These are phyloP conservation scores for Allium cepa DNA, from an alignment of 106 monocot genomes.

Conservation along the genomic window DNA sequence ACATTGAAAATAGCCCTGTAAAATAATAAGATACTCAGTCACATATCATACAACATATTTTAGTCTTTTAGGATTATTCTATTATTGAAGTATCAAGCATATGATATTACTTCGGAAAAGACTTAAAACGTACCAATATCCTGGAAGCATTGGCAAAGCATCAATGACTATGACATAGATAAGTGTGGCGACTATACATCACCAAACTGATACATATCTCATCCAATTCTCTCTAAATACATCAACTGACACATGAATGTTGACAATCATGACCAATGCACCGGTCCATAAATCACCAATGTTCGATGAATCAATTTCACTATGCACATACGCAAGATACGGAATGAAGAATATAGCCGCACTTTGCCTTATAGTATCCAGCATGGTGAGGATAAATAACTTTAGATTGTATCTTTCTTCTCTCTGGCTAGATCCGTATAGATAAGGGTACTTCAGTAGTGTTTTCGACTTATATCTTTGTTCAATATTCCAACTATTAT, in stretches of 20 bases:
- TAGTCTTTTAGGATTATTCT: too few relatives aligned
- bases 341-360: constrained; percentile 59
- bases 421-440: constrained; percentile 82
- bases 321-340: constrained; percentile 52
- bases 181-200: constrained; percentile 43
- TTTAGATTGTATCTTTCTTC: constrained; percentile 82
- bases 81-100: too few relatives aligned
- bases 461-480: constrained; percentile 83
- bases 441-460: constrained; percentile 71
- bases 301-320: constrained; percentile 46
- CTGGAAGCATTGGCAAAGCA: constrained; percentile 38
- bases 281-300: constrained; percentile 71
- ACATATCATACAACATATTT: too few relatives aligned
- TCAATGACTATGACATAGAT: constrained; percentile 63
- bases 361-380: constrained; percentile 86
- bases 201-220: constrained; percentile 68
- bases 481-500: constrained; percentile 73
- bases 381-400: constrained; percentile 58
- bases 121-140: constrained; percentile 47
- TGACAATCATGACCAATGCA: constrained; percentile 34
- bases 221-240: constrained; percentile 82
- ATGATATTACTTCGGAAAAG: too few relatives aligned
- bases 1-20: too few relatives aligned
- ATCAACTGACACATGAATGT: constrained; percentile 74
- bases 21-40: too few relatives aligned